Evolutionary conservation across 352 stramenopile genomes (phyloP).

Genomic region (Globisporangium ultimum): DNA sequence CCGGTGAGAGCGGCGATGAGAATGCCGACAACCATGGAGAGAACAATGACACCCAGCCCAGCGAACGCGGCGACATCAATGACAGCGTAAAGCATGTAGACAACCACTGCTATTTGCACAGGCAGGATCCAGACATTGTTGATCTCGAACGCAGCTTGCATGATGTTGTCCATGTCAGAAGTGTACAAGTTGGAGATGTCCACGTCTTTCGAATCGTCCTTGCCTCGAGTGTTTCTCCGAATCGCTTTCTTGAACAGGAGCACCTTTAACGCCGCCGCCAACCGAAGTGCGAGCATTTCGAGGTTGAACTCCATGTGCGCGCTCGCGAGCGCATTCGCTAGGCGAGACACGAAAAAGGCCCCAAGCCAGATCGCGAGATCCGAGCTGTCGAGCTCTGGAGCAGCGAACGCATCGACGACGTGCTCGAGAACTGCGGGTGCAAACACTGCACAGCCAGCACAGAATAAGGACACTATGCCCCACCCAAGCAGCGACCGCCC

Average conservation of each 20-base stretch:
- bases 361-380: conserved; percentile 28
- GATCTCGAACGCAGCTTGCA: conserved; percentile 51
- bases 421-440: conserved; percentile 41
- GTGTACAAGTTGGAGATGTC: conserved; percentile 94
- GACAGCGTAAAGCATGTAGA: conserved; percentile 37
- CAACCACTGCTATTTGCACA: conserved; percentile 27
- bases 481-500: conserved; percentile 23
- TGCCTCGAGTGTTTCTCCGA: conserved; percentile 16
- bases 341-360: conserved; percentile 34
- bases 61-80: conserved; percentile 36
- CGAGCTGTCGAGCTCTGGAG: conserved; percentile 20
- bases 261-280: conserved; percentile 34
- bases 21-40: conserved; percentile 35
- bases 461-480: conserved; percentile 25
- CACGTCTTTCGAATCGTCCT: conserved; percentile 16
- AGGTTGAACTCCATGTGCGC: conserved; percentile 24
- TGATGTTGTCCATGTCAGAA: conserved; percentile 78
- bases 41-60: conserved; percentile 27
- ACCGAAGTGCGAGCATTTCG: conserved; percentile 24
- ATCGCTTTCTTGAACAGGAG: conserved; percentile 46
- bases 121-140: conserved; percentile 52
- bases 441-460: conserved; percentile 29
- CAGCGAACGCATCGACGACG: conserved; percentile 31
- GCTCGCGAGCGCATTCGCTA: conserved; percentile 26
- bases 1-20: conserved; percentile 41